These are phyloP conservation scores for Quercus phellos DNA, from an alignment of 331 rosid species.

Conservation along the genomic window DNA sequence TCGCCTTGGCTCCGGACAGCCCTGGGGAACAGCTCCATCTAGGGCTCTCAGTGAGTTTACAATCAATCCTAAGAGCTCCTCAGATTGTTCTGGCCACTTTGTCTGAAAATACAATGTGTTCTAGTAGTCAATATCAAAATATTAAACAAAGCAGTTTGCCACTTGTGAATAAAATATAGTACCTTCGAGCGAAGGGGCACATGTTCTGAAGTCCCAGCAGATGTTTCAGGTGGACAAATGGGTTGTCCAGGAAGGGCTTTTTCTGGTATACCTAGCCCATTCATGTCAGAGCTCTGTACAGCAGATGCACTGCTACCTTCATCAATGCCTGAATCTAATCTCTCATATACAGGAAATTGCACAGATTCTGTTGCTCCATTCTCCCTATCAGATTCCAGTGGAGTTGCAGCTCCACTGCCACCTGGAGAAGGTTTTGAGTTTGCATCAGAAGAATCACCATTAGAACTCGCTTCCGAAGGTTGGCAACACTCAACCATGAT, in stretches of 20 bases:
- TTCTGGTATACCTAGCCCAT: conserved; percentile 35
- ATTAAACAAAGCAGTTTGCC: conserved; percentile 9
- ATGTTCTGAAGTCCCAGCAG: conserved; percentile 61
- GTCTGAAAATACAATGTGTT: conserved; percentile 50
- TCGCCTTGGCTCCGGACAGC: conserved; percentile 94
- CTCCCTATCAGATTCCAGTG: conserved; percentile 57
- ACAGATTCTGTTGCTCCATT: conserved; percentile 56
- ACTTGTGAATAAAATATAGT: conserved; percentile 22
- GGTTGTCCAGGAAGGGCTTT: conserved; percentile 67
- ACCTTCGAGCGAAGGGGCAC: conserved; percentile 76
- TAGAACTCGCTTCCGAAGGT: conserved; percentile 72
- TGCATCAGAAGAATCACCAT: conserved; percentile 50
- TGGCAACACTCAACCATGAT: conserved; percentile 99
- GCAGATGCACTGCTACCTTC: conserved; percentile 69
- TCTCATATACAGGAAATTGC: conserved; percentile 52
- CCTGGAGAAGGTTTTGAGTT: conserved; percentile 61
- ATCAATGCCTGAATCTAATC: conserved; percentile 61
- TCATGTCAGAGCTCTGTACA: conserved; percentile 82
- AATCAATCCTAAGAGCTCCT: conserved; percentile 96
- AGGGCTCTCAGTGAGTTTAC: conserved; percentile 91
- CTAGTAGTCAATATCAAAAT: conserved; percentile 35
- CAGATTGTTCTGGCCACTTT: conserved; percentile 98
- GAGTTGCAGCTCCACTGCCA: conserved; percentile 51
- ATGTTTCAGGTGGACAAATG: conserved; percentile 78
- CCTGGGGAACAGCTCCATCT: conserved; percentile 92